Base-by-base conservation (phyloP, 2,329 filamentous ascomycete genomes). In the Pseudopithomyces chartarum region DNA sequence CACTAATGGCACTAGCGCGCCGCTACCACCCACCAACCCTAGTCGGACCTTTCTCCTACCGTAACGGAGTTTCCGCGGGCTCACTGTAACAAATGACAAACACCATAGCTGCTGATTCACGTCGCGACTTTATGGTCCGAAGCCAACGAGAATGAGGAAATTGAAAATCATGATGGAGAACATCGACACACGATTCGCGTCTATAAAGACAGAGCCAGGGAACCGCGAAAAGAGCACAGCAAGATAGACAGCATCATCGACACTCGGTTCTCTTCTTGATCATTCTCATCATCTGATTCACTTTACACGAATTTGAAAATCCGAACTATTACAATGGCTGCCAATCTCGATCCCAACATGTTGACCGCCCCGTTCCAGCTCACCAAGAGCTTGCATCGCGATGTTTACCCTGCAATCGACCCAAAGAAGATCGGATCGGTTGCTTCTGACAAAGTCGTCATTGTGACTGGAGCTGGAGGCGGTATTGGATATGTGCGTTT, bases 401-500 rank as follows among this genome's bases (percentile, higher is more conserved):
- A 63, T 36, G 55, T 68, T 2, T 69, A 67, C 20, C 44, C 58
- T 5, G 52, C 60, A 3, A 48, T 69, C 19, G 60, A 67, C 26
- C 62, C 62, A 2, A 55, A 52, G 13, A 64, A 44, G 38, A 51
- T 60, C 15, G 46, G 44, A 10, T 33, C 56, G 2, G 47, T 40
- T 15, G 64, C 60, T 4, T 44, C 36, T 2, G 64, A 66, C 20
- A 68, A 68, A 45, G 58, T 62, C 15, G 57, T 70, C 23, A 42
- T 69, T 8, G 56, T 68, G 48, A 64, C 64, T 13, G 68, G 73
- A 7, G 68, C 65, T 1, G 57, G 54, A 48, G 56, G 65, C 34
- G 74, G 74, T 33, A 34, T 76, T 29, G 73, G 73, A 12, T 64
- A 54, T 22, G 72, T 73, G 54, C 6, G 53, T 54, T 13, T 19